A percentile compares a stretch with the other conserved stretches of the same genome.
phyloP scores from a whole-genome alignment of 2,329 filamentous ascomycete genomes.

The Diaporthe australafricana region DNA sequence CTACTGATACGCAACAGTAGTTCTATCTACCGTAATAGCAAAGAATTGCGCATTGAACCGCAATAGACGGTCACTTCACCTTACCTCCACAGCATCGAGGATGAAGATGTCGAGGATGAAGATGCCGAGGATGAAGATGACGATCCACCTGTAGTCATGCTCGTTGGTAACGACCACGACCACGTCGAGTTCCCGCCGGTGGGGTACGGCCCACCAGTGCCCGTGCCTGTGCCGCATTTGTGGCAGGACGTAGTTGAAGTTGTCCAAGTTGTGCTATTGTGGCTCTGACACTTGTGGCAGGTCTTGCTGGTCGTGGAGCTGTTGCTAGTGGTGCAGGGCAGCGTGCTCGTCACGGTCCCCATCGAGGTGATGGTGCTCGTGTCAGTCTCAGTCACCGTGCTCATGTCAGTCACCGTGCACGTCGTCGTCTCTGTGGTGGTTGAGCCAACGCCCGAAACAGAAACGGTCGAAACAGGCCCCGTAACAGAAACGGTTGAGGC shows the following conservation, averaged over 20 bases:
- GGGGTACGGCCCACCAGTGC: background rate
- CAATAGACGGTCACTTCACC: background rate
- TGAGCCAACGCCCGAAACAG: slow-evolving; percentile 6
- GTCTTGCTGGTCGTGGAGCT: background rate
- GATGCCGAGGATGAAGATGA: too few species aligned
- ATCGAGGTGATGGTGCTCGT: slow-evolving; percentile 2
- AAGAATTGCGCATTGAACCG: slow-evolving; percentile 4
- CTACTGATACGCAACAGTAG: background rate
- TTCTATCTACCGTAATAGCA: background rate
- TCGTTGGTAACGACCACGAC: background rate
- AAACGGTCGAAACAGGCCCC: background rate
- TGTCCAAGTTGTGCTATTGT: slow-evolving; percentile 10
- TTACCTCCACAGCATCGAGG: background rate
- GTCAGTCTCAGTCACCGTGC: too few species aligned
- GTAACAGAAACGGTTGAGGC: background rate
- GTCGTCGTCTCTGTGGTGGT: slow-evolving; percentile 11
- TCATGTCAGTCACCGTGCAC: background rate
- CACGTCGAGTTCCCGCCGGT: background rate
- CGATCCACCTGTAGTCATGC: background rate
- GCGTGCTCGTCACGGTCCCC: slow-evolving; percentile 7
- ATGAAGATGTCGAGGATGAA: too few species aligned
- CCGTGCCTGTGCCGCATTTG: background rate
- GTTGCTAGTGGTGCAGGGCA: background rate
- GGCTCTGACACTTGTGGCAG: slow-evolving; percentile 7
- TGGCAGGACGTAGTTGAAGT: background rate